These are phyloP conservation scores for Crithidia mellificae DNA, from an alignment of 208 protist species.

Conservation along the genomic window DNA sequence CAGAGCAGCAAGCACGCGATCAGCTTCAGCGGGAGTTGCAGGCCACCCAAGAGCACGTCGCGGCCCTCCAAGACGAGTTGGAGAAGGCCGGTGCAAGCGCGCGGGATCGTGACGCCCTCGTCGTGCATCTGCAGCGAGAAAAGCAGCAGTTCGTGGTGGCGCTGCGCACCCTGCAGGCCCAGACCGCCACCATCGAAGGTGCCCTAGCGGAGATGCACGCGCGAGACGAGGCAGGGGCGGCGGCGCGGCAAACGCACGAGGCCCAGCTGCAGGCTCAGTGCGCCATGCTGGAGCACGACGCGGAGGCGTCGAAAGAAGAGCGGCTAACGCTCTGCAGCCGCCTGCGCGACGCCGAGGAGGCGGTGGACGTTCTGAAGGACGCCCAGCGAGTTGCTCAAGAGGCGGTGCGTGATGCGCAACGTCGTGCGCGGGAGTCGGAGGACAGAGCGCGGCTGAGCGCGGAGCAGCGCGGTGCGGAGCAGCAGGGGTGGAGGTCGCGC, in stretches of 20 bases:
- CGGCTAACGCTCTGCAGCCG: constrained; percentile 9
- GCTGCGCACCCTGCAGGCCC: constrained; percentile 17
- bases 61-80: background rate
- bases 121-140: constrained; percentile 32
- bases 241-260: background rate
- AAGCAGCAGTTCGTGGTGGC: constrained; percentile 24
- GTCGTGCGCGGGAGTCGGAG: constrained; percentile 8
- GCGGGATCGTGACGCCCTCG: constrained; percentile 9
- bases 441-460: background rate
- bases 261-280: constrained; percentile 16
- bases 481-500: constrained; percentile 10
- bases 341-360: constrained; percentile 32
- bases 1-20: constrained; percentile 3
- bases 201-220: constrained; percentile 12
- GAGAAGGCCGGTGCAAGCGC: background rate
- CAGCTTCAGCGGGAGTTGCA: constrained; percentile 19
- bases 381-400: constrained; percentile 26
- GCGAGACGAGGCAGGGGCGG: constrained; percentile 6
- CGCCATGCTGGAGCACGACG: constrained; percentile 18
- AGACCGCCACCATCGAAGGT: constrained; percentile 21
- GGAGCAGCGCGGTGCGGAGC: constrained; percentile 10
- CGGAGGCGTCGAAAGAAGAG: constrained; percentile 11
- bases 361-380: constrained; percentile 24
- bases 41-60: constrained; percentile 3
- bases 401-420: constrained; percentile 18